Base-by-base conservation (phyloP, 1,284 basidiomycete genomes). In the Boletus austroedulis region DNA sequence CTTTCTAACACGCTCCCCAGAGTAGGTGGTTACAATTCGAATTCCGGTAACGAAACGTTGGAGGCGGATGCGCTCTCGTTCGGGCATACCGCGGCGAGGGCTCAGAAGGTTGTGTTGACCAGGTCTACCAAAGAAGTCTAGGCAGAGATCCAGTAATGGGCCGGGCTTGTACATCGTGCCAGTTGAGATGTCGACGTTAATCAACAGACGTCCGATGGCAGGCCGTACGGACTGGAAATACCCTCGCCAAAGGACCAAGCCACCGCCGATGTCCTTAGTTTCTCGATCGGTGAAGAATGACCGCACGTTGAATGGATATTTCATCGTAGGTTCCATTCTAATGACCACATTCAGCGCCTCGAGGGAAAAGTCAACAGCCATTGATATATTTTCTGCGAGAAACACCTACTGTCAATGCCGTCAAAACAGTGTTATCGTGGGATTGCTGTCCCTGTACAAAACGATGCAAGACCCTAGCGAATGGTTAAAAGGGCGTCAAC, bases 121-220 rank as follows among this genome's bases (percentile, higher is more conserved):
- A 44, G 69, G 73, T 48, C 54, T 67, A 1, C 76, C 74, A 34
- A 89, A 58, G 66, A 81, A 82, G 26, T 86, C 83, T 3, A 85
- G 72, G 62, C 85, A 86, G 3, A 90, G 71, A 28, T 75, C 69
- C 48, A 89, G 66, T 5, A 84, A 67, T 0, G 71, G 62, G 0
- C 81, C 80, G 0, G 78, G 65, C 67, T 84, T 84, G 70, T 87
- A 91, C 87, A 92, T 90, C 0, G 83, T 80, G 1, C 84, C 89
- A 0, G 90, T 90, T 3, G 84, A 84, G 57, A 90, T 89, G 62
- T 92, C 90, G 60, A 92, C 80, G 63, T 92, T 92, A 67, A 92
- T 82, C 44, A 90, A 72, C 76, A 90, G 83, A 19, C 77, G 78
- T 2, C 82, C 82, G 23, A 84, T 79, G 0, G 82, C 86, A 11